phyloP scores from a whole-genome alignment of 2,329 filamentous ascomycete genomes.

The Apiospora pterosperma region DNA sequence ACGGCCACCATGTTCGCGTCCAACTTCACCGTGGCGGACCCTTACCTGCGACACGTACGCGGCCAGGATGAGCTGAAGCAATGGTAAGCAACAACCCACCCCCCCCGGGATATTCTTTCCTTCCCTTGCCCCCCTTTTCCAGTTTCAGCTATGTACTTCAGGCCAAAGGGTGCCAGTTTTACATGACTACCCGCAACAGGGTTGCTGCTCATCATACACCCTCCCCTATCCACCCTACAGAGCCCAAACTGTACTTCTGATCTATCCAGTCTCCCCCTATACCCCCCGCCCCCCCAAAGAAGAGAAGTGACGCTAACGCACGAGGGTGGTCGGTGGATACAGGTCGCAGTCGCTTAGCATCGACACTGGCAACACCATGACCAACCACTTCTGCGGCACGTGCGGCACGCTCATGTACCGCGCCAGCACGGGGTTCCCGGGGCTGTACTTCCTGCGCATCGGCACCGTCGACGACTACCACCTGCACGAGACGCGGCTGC shows the following conservation, averaged over 20 bases:
- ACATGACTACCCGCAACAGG: background rate
- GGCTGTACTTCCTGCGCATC: conserved; percentile 46
- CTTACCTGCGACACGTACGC: conserved; percentile 43
- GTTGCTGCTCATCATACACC: too few relatives aligned
- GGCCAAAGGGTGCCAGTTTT: conserved; percentile 24
- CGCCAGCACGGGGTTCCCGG: conserved; percentile 39
- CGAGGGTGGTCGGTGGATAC: too few relatives aligned
- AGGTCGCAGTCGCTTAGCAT: conserved; percentile 42
- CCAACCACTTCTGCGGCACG: conserved; percentile 56
- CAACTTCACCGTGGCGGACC: conserved; percentile 50
- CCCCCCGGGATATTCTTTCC: background rate
- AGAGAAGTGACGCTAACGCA: background rate
- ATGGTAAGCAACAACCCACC: background rate
- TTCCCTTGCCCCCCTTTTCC: background rate
- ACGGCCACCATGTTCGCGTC: conserved; percentile 61
- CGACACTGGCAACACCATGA: conserved; percentile 47
- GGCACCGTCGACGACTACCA: conserved; percentile 61
- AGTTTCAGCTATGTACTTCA: too few relatives aligned
- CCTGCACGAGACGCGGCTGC: conserved; percentile 54
- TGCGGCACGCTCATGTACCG: conserved; percentile 63
- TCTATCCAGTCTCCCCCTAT: too few relatives aligned
- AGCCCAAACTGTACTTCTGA: too few relatives aligned
- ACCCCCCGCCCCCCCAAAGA: too few relatives aligned
- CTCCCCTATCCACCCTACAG: too few relatives aligned
- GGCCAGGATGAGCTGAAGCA: conserved; percentile 47